Conservation (phyloP, 139 green algal genomes). For the Eudorina sp. region DNA sequence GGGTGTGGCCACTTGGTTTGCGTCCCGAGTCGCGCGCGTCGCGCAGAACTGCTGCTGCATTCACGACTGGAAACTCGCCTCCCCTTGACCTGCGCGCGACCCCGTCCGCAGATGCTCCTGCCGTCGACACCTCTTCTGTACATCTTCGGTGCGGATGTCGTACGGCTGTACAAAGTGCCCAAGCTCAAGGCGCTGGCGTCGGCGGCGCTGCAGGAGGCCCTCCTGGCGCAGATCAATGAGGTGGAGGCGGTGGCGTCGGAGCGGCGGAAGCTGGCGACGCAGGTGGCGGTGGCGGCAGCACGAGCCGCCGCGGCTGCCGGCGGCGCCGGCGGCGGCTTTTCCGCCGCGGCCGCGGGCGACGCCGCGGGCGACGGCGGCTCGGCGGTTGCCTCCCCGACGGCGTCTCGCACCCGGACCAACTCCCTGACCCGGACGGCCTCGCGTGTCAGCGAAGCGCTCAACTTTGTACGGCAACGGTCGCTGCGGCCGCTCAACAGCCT, state of each 20-base stretch:
- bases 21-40: too few relatives aligned
- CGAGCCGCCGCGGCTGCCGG: not conserved
- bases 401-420: not conserved
- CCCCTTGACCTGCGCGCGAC: too few relatives aligned
- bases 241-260: not conserved
- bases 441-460: not conserved
- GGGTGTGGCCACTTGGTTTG: too few relatives aligned
- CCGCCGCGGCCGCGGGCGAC: not conserved
- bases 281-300: not conserved
- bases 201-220: slow-evolving; percentile 14
- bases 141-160: slow-evolving; percentile 10
- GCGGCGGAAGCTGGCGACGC: not conserved
- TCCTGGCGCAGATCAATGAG: slow-evolving; percentile 12
- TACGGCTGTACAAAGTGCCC: slow-evolving; percentile 16
- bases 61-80: too few relatives aligned
- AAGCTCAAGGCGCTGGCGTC: slow-evolving; percentile 31
- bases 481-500: not conserved
- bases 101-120: slow-evolving; percentile 12
- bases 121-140: not conserved
- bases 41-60: too few relatives aligned
- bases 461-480: not conserved
- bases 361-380: not conserved
- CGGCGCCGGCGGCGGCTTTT: too few relatives aligned
- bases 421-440: not conserved
- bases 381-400: too few relatives aligned